phyloP scores from a whole-genome alignment of 129 eudicot species.

The Ambrosia trifida region DNA sequence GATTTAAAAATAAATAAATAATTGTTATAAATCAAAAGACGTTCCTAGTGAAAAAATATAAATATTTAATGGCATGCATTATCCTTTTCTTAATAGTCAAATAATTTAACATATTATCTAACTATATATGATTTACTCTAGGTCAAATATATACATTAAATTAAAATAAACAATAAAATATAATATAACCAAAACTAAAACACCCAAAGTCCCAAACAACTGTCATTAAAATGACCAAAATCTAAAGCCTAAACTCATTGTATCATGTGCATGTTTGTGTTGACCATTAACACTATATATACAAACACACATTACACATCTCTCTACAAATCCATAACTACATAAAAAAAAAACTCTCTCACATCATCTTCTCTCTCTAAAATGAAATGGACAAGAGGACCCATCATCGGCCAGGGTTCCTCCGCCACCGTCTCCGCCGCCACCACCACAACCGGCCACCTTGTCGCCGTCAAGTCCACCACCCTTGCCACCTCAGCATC shows the following conservation, averaged over 20 bases:
- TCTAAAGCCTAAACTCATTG: neutral
- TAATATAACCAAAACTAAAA: neutral
- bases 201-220: neutral
- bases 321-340: neutral
- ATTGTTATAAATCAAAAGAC: too few relatives aligned
- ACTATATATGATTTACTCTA: too few relatives aligned
- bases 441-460: conserved; percentile 50
- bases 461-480: conserved; percentile 73
- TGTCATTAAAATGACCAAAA: too few relatives aligned
- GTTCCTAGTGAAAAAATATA: too few relatives aligned
- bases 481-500: conserved; percentile 43
- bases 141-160: too few relatives aligned
- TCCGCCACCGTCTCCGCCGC: conserved; percentile 78
- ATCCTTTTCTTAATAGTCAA: too few relatives aligned
- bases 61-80: too few relatives aligned
- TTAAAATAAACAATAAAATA: too few relatives aligned
- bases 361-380: neutral
- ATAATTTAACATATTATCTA: too few relatives aligned
- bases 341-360: too few relatives aligned
- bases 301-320: neutral
- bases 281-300: neutral
- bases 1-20: too few relatives aligned
- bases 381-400: conserved; percentile 77
- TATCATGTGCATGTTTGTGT: neutral
- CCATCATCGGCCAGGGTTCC: conserved; percentile 67